These are phyloP conservation scores for Cucumis hystrix DNA, from an alignment of 306 rosid species.

Conservation along the genomic window DNA sequence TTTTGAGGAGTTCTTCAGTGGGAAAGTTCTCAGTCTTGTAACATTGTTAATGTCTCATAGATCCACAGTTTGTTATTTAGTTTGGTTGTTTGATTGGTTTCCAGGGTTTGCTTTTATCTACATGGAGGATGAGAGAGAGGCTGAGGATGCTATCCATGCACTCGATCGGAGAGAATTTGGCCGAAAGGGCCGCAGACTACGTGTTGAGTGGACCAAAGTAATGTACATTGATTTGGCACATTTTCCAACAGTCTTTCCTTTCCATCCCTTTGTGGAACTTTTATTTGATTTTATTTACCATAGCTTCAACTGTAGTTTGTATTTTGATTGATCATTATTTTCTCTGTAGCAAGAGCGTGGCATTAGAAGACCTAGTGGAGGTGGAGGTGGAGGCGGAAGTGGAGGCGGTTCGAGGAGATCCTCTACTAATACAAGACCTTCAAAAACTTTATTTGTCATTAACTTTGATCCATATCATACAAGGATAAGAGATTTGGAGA, in stretches of 20 bases:
- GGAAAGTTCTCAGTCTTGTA: conserved; percentile 5
- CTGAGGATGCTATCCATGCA: conserved; percentile 78
- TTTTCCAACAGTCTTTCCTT: background rate
- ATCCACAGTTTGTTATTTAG: background rate
- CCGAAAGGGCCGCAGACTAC: conserved; percentile 85
- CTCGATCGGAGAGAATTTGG: conserved; percentile 88
- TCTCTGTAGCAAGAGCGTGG: conserved; percentile 75
- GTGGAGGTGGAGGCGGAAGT: conserved; percentile 30
- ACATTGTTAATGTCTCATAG: background rate
- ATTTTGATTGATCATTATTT: background rate
- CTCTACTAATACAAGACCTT: conserved; percentile 56
- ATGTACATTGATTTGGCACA: background rate
- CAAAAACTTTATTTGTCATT: conserved; percentile 87
- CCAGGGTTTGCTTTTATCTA: conserved; percentile 92
- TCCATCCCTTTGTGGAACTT: background rate
- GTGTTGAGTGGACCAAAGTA: conserved; percentile 99
- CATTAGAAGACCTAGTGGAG: conserved; percentile 54
- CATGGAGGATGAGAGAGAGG: conserved; percentile 98
- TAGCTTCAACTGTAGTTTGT: background rate
- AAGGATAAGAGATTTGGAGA: conserved; percentile 91
- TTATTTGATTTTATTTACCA: background rate
- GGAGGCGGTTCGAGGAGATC: conserved; percentile 47
- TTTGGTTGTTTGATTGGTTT: conserved; percentile 13
- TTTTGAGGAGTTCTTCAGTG: conserved; percentile 22
- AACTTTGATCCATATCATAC: conserved; percentile 87